Evolutionary conservation across 2,329 filamentous ascomycete species (phyloP), one percentile per base, ranked within the genome.

Genomic region (Zymoseptoria ardabiliae): DNA sequence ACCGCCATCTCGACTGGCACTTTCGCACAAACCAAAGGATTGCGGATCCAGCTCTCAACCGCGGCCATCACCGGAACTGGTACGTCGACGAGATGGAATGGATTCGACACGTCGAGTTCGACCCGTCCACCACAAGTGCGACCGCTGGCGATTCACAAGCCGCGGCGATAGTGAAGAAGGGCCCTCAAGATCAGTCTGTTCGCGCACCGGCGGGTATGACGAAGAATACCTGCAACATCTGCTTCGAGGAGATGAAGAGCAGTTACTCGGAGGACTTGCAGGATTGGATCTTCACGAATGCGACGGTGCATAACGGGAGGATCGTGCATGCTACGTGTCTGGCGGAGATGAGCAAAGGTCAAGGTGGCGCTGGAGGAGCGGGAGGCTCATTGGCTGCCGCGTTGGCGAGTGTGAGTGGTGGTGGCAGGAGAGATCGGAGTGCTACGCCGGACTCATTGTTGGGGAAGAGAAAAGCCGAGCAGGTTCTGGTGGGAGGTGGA

Each of bases 221-320:
- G 23, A 84, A 87, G 60, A 92, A 91, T 70, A 88, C 85, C 17
- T 99, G 94, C 70, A 91, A 91, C 1, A 96, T 99, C 67, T 97
- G 94, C 73, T 92, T 96, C 73, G 94, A 99, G 72, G 88, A 89
- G 65, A 97, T 99, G 68, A 89, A 95, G 76, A 91, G 89, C 65
- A 88, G 89, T 65, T 97, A 91, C 88, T 86, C 93, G 6, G 91
- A 95, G 68, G 91, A 95, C 63, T 89, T 89, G 19, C 91, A 97
- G 74, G 93, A 99, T 70, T 97, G 92, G 83, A 93, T 99, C 49
- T 97, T 94, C 90, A 87, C 91, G 73, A 93, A 99, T 73, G 90
- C 93, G 0, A 81, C 89, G 55, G 83, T 87, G 64, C 84, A 95
- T 28, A 89, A 89, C 41, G 85, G 82, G 58, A 85, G 90, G 63